Conservation (phyloP, 129 eudicot genomes). For the Flaveria sonorensis region DNA sequence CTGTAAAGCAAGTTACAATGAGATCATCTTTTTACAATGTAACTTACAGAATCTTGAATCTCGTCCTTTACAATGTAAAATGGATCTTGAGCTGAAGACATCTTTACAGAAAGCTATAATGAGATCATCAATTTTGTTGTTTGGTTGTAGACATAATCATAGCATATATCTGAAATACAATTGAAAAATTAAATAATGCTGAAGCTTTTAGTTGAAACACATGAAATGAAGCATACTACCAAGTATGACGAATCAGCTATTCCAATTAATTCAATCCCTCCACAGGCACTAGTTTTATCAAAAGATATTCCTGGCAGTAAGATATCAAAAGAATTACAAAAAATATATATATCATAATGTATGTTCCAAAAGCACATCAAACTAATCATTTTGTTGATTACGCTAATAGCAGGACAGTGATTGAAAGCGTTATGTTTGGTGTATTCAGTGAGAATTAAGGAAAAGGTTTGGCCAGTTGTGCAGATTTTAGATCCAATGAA, state of each 20-base stretch:
- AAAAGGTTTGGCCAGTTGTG: background rate
- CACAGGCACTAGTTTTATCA: background rate
- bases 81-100: constrained; percentile 91
- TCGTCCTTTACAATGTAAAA: constrained; percentile 83
- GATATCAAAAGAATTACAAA: background rate
- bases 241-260: background rate
- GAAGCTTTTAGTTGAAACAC: background rate
- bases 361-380: background rate
- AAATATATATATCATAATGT: background rate
- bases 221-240: background rate
- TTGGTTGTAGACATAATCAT: constrained; percentile 4
- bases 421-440: background rate
- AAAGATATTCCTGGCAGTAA: background rate
- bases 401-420: background rate
- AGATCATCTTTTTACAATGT: background rate
- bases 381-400: background rate
- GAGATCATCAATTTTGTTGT: constrained; percentile 16
- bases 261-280: background rate
- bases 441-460: background rate
- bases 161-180: constrained; percentile 24
- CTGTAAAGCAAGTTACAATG: background rate
- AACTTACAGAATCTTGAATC: constrained; percentile 82
- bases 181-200: background rate
- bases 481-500: background rate
- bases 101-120: constrained; percentile 24